Evolutionary conservation across 306 rosid species (phyloP).

Genomic region (Carpinus viminea): DNA sequence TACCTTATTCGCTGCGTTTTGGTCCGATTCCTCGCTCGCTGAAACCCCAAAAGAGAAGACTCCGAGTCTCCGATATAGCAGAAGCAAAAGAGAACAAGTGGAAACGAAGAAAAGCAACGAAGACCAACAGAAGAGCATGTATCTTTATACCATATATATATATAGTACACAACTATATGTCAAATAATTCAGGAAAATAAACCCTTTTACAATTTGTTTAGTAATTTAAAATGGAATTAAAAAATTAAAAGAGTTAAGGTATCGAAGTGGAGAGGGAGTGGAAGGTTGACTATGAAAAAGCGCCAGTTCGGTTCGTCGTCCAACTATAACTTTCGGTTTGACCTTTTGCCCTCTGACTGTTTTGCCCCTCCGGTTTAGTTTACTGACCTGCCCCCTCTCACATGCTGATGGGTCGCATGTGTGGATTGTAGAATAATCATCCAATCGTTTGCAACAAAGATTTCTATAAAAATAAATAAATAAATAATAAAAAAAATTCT

Average conservation of each 20-base stretch:
- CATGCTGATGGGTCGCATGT: not conserved
- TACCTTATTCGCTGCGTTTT: slow-evolving; percentile 16
- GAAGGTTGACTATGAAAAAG: slow-evolving; percentile 22
- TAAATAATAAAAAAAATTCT: too few relatives aligned
- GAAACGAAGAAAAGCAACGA: not conserved
- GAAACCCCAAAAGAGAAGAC: slow-evolving; percentile 25
- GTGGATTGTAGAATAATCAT: too few relatives aligned
- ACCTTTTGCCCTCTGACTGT: not conserved
- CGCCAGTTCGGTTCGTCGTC: slow-evolving; percentile 33
- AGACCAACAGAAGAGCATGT: not conserved
- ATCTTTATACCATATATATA: not conserved
- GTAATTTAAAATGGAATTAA: not conserved
- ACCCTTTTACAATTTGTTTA: not conserved
- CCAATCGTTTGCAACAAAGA: too few relatives aligned
- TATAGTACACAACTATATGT: not conserved
- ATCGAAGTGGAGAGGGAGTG: slow-evolving; percentile 20
- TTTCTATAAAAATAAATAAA: too few relatives aligned
- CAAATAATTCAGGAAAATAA: not conserved
- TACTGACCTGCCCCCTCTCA: not conserved
- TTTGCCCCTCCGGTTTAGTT: not conserved
- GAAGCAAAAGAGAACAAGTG: not conserved
- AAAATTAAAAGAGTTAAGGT: slow-evolving; percentile 14
- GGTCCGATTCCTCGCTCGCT: slow-evolving; percentile 11
- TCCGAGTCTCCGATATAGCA: not conserved
- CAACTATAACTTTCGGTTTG: slow-evolving; percentile 30